Evolutionary conservation across 2,329 filamentous ascomycete genomes (phyloP).

Genomic region (Sporothrix protearum): DNA sequence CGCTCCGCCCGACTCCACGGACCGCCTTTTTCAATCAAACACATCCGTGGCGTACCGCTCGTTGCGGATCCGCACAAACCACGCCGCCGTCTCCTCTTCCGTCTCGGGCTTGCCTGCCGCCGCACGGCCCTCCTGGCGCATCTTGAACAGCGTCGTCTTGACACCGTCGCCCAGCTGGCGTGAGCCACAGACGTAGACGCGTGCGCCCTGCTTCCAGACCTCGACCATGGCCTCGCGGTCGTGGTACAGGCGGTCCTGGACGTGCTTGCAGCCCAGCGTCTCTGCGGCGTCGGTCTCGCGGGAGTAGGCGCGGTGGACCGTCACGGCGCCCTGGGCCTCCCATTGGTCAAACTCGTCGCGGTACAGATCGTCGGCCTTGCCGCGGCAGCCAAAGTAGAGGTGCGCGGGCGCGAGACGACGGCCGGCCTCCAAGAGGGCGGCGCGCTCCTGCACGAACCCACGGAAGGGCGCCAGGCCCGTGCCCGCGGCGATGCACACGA

Average conservation of each 20-base stretch:
- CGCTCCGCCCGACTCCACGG: too few relatives aligned
- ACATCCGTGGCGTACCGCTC: slow-evolving; percentile 60
- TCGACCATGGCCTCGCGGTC: slow-evolving; percentile 34
- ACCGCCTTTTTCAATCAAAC: too few relatives aligned
- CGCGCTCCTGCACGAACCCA: slow-evolving; percentile 60
- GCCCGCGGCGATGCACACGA: slow-evolving; percentile 49
- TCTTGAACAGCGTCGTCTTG: slow-evolving; percentile 37
- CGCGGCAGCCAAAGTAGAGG: slow-evolving; percentile 29
- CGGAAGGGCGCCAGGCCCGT: slow-evolving; percentile 60
- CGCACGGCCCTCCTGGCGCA: slow-evolving; percentile 32
- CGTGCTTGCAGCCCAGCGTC: slow-evolving; percentile 34
- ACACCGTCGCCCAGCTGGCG: slow-evolving; percentile 43
- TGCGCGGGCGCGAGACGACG: slow-evolving; percentile 26
- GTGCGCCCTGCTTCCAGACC: slow-evolving; percentile 41
- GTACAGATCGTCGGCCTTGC: slow-evolving; percentile 41
- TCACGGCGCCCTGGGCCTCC: slow-evolving; percentile 58
- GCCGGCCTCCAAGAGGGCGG: slow-evolving; percentile 47
- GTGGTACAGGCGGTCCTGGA: slow-evolving; percentile 51
- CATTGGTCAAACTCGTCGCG: slow-evolving; percentile 55
- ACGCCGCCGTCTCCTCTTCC: slow-evolving; percentile 42
- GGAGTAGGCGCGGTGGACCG: slow-evolving; percentile 60
- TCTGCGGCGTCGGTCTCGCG: slow-evolving; percentile 42
- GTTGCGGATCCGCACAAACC: slow-evolving; percentile 51
- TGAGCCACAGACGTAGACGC: slow-evolving; percentile 61
- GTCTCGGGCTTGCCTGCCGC: slow-evolving; percentile 29